Evolutionary conservation across 441 rosid genomes (phyloP), one percentile per base, ranked within the genome.

Genomic region (Viola pubescens): DNA sequence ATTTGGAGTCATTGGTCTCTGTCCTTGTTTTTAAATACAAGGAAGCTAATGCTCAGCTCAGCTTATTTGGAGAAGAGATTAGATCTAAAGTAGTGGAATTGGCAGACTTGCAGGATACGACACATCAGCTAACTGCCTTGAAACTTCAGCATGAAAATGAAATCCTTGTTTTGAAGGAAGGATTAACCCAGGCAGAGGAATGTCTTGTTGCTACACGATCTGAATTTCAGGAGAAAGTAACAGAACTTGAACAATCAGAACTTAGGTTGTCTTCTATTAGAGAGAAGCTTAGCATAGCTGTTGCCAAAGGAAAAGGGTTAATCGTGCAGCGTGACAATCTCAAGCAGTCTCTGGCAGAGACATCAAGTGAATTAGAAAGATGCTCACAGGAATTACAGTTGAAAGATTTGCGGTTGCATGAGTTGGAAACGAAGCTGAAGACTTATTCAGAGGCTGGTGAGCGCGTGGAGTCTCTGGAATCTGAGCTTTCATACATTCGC

Each of bases 401-500:
- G 79, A 95, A 88, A 81, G 95, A 89, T 70, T 61, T 82, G 51
- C 77, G 76, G 69, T 71, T 95, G 79, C 78, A 72, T 61, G 97
- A 95, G 75, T 67, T 82, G 58, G 98, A 91, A 80, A 68, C 80
- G 61, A 83, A 87, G 69, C 83, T 91, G 52, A 86, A 86, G 81
- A 65, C 81, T 39, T 87, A 82, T 73, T 76, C 83, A 19, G 99
- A 94, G 86, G 96, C 96, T 40, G 96, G 97, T 66, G 99, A 89
- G 74, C 97, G 88, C 47, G 91, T 80, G 73, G 98, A 89, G 77
- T 95, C 99, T 75, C 73, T 91, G 74, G 98, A 95, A 73, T 88
- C 99, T 63, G 98, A 95, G 72, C 99, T 95, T 66, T 85, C 99
- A 40, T 95, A 91, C 77, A 95, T 95, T 79, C 98, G 98, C 67